phyloP scores from a whole-genome alignment of 148 eudicot species.

The Polygonum aviculare region DNA sequence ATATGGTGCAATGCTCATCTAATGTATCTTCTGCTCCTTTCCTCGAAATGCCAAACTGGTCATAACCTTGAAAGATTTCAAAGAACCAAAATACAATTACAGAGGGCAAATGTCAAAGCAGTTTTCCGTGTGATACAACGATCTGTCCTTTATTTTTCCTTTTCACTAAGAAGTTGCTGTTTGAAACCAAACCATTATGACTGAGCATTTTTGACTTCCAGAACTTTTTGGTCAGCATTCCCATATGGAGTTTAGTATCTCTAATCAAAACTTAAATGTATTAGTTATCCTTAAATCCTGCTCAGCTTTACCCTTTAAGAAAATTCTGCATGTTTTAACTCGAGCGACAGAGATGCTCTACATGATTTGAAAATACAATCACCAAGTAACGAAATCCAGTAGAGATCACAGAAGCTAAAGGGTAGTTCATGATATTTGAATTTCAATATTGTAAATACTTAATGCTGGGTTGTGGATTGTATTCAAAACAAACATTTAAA shows the following conservation, averaged over 20 bases:
- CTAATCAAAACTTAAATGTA: conserved; percentile 2
- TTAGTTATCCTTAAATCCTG: background rate
- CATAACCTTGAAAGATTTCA: conserved; percentile 45
- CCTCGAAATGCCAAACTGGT: conserved; percentile 87
- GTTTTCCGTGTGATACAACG: background rate
- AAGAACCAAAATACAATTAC: background rate
- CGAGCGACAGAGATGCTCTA: background rate
- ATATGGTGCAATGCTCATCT: conserved; percentile 82
- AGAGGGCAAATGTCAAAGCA: background rate
- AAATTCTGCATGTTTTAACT: background rate
- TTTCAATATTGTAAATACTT: background rate
- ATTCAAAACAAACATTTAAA: background rate
- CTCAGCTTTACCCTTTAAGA: background rate
- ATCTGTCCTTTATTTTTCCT: background rate
- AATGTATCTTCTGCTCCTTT: conserved; percentile 80
- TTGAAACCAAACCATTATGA: background rate
- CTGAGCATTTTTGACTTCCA: background rate
- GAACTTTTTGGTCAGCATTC: background rate
- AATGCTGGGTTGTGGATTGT: background rate
- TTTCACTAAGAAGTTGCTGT: background rate
- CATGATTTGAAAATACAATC: background rate
- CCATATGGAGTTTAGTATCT: background rate
- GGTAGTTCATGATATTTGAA: background rate
- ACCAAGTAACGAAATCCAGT: background rate
- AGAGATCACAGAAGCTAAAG: background rate